Base-by-base conservation (phyloP, 257 asterid genomes). In the Ligustrum vulgare region DNA sequence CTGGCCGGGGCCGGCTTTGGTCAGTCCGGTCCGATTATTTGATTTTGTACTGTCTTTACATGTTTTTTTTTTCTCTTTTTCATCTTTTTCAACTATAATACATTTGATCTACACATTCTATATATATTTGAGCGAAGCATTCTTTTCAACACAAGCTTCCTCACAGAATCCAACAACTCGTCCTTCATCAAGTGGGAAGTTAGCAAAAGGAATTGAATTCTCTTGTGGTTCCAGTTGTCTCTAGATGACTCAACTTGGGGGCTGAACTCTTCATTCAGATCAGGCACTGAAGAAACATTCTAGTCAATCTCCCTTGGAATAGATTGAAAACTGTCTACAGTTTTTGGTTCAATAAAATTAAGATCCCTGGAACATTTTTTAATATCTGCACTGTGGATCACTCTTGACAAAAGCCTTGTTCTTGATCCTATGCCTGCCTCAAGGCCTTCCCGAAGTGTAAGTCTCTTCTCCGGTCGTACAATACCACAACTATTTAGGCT, bases 381-480 rank as follows among this genome's bases (percentile, higher is more conserved):
- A n/a, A 69, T 58, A 77, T 81, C 85, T 51, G 81, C 84, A 78
- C 84, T 77, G 75, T 75, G 81, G 45, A 82, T n/a, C n/a, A 81
- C 36, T 91, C 88, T 49, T 89, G 89, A 22, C 84, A 82, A 75
- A 78, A 80, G 35, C 87, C 87, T 69, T 89, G 85, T 68, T 90
- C 89, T 79, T 86, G 89, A 80, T 90, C 88, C 90, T 88, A 87
- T 34, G 89, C 87, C 51, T 86, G 80, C 75, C 85, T 87, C 23
- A 89, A 78, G 72, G 91, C 88, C 85, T 88, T 89, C n/a, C 91
- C 93, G 54, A 90, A 93, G 86, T 92, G n/a, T n/a, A n/a, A n/a
- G n/a, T n/a, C n/a, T n/a, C n/a, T n/a, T n/a, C n/a, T n/a, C n/a
- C n/a, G n/a, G n/a, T n/a, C n/a, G n/a, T n/a, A 22, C 33, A 58